phyloP scores from a whole-genome alignment of 345 rosid species.

The Fremontodendron californicum region DNA sequence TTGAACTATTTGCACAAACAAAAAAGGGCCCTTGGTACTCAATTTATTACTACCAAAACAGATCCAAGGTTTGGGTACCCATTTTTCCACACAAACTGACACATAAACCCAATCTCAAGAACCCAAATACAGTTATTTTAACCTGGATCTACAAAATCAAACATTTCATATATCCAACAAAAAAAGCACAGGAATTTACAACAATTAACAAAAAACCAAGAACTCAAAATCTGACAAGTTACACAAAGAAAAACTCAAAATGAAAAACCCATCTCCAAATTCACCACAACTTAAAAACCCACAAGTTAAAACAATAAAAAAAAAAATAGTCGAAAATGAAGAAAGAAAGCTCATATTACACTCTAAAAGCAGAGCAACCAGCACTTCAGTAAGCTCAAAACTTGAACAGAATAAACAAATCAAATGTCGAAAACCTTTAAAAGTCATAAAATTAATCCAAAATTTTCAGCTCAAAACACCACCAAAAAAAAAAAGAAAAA shows the following conservation, averaged over 20 bases:
- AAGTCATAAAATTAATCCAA: neutral
- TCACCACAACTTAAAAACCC: conserved; percentile 16
- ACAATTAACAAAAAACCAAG: conserved; percentile 13
- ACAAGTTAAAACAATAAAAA: conserved; percentile 4
- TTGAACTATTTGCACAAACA: neutral
- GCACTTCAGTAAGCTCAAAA: conserved; percentile 20
- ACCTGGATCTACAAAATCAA: conserved; percentile 31
- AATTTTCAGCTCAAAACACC: conserved; percentile 4
- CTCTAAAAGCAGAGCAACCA: neutral
- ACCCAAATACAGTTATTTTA: conserved; percentile 17
- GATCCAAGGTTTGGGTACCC: conserved; percentile 20
- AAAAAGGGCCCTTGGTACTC: neutral
- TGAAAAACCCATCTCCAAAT: conserved; percentile 17
- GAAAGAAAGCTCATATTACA: neutral
- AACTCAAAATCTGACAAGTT: conserved; percentile 7
- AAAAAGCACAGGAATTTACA: conserved; percentile 16
- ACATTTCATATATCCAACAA: conserved; percentile 11
- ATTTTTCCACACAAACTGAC: conserved; percentile 9
- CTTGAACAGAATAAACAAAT: conserved; percentile 15
- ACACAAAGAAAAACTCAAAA: neutral
- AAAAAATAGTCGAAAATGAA: conserved; percentile 1
- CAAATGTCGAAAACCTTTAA: conserved; percentile 7
- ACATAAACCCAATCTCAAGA: conserved; percentile 16
- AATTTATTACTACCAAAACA: conserved; percentile 6
- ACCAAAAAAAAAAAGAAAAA: neutral